A percentile compares a stretch with the other conserved stretches of the same genome.
phyloP scores from a whole-genome alignment of 495 filamentous ascomycete species.

The Letharia lupina region DNA sequence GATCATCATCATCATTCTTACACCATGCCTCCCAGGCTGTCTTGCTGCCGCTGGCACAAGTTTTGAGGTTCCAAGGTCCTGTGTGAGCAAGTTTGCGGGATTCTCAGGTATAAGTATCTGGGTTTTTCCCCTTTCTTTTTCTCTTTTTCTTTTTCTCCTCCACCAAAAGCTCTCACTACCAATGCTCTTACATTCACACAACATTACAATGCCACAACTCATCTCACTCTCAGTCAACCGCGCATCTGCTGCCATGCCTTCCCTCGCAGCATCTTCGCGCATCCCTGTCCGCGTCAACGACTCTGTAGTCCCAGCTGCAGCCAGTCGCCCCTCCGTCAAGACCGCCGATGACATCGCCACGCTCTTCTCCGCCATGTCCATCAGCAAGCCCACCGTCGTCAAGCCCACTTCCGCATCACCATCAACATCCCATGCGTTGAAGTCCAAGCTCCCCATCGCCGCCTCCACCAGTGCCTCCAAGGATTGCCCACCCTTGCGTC shows the following conservation, averaged over 20 bases:
- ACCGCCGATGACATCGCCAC: background rate
- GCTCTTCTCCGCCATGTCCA: background rate
- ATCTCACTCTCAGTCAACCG: background rate
- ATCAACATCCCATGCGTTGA: background rate
- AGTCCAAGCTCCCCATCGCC: background rate
- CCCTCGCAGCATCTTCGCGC: background rate
- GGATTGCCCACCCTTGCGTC: background rate
- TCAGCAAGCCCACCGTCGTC: background rate
- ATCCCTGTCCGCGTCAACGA: background rate
- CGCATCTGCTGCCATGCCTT: background rate
- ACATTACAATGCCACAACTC: background rate
- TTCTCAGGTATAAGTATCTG: background rate
- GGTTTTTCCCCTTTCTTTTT: background rate
- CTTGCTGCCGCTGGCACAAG: background rate
- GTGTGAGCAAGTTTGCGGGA: background rate
- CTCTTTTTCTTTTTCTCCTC: conserved; percentile 3
- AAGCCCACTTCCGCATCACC: background rate
- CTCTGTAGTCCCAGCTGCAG: background rate
- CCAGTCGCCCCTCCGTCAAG: background rate
- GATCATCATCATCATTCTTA: background rate
- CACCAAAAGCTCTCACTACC: background rate
- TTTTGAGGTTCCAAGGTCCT: background rate
- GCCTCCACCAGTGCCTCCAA: background rate
- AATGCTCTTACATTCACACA: background rate
- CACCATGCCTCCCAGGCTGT: background rate